These are phyloP conservation scores for Acrocalymma vagum DNA, from an alignment of 2,329 filamentous ascomycete species.

Conservation along the genomic window DNA sequence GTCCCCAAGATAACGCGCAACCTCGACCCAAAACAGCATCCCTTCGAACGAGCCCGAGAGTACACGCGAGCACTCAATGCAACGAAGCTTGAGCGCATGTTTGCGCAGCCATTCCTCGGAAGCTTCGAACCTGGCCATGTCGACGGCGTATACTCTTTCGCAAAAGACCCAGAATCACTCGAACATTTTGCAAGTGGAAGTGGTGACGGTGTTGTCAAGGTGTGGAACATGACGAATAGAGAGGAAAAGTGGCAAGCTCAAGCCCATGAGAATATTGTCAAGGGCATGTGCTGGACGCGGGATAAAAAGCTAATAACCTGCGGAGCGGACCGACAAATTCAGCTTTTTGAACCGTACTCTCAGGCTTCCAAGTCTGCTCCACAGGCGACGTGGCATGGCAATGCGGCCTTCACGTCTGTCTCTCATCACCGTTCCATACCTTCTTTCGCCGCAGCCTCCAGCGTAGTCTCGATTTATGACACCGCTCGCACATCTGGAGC, in stretches of 20 bases:
- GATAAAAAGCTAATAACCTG: slow-evolving; percentile 88
- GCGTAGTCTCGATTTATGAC: slow-evolving; percentile 87
- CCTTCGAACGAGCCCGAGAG: slow-evolving; percentile 89
- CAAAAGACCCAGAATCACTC: slow-evolving; percentile 57
- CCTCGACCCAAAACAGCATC: slow-evolving; percentile 84
- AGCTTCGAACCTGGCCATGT: slow-evolving; percentile 92
- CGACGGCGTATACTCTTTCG: slow-evolving; percentile 71
- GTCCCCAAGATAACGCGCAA: slow-evolving; percentile 73
- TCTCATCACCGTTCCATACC: slow-evolving; percentile 82
- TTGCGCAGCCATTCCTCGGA: slow-evolving; percentile 81
- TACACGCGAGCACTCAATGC: slow-evolving; percentile 83
- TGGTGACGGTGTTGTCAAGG: slow-evolving; percentile 90
- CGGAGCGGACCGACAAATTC: slow-evolving; percentile 84
- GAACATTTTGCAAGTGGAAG: slow-evolving; percentile 52
- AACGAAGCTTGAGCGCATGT: slow-evolving; percentile 93
- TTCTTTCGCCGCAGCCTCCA: slow-evolving; percentile 81
- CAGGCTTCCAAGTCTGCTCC: slow-evolving; percentile 74
- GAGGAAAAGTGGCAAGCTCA: slow-evolving; percentile 80
- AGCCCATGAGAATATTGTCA: slow-evolving; percentile 93
- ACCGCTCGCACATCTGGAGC: slow-evolving; percentile 78
- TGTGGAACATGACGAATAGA: slow-evolving; percentile 80
- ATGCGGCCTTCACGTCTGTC: slow-evolving; percentile 81
- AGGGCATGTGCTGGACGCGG: slow-evolving; percentile 87
- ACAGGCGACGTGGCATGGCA: slow-evolving; percentile 83
- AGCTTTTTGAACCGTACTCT: slow-evolving; percentile 90